Conservation (phyloP, 164 flowering plant genomes). For the Magnolia officinalis region DNA sequence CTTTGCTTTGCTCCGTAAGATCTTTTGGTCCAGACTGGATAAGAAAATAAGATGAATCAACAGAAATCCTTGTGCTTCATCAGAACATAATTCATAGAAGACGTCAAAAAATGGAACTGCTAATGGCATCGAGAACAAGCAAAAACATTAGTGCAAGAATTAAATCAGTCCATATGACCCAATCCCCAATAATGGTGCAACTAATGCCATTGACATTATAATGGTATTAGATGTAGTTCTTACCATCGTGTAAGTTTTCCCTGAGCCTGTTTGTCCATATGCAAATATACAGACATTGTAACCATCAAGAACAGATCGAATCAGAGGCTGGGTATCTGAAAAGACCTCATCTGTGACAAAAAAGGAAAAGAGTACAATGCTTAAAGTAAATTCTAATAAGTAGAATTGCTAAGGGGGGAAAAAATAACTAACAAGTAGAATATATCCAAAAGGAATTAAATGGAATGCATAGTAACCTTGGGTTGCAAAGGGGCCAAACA, state of each 20-base stretch:
- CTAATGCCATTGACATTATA: neutral
- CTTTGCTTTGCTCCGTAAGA: constrained; percentile 76
- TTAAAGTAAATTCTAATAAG: neutral
- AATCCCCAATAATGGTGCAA: neutral
- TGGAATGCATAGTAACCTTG: constrained; percentile 56
- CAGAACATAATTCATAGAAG: neutral
- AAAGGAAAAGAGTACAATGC: neutral
- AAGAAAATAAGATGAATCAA: constrained; percentile 12
- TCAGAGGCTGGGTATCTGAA: constrained; percentile 83
- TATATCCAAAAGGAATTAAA: neutral
- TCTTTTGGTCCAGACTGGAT: constrained; percentile 84
- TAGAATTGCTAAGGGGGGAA: neutral
- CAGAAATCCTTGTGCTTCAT: neutral
- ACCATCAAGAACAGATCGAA: constrained; percentile 98
- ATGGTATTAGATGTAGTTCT: constrained; percentile 1
- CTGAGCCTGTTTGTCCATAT: constrained; percentile 99
- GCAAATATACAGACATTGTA: constrained; percentile 98
- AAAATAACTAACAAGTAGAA: neutral
- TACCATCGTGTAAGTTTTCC: constrained; percentile 97
- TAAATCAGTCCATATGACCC: neutral
- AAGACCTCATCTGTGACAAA: constrained; percentile 79
- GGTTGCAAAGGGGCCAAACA: constrained; percentile 84
- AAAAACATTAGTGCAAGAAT: neutral
- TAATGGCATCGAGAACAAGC: neutral
- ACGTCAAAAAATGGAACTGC: neutral